Evolutionary conservation across 176 grass and related monocot species (phyloP).

Genomic region (sorghum (Sorghum bicolor)): DNA sequence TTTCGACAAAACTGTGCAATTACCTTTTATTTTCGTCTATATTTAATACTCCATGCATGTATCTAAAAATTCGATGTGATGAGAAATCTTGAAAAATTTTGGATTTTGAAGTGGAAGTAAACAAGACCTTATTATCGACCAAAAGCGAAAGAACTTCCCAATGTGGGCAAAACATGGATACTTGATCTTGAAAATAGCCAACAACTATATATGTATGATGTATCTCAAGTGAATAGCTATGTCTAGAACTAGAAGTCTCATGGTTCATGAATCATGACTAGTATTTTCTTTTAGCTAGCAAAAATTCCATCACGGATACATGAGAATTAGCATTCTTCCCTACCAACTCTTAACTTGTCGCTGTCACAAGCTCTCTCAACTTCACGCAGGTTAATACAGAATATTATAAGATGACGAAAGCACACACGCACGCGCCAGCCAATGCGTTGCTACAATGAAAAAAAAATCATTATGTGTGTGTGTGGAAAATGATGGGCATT

Average conservation of each 20-base stretch:
- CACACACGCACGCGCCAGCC: neutral
- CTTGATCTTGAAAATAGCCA: neutral
- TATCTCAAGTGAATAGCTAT: neutral
- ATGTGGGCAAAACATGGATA: neutral
- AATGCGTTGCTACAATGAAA: neutral
- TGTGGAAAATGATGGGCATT: neutral
- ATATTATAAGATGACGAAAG: neutral
- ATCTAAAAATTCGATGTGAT: no score
- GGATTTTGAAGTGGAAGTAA: no score
- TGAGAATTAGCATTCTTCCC: neutral
- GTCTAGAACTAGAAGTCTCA: neutral
- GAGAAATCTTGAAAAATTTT: no score
- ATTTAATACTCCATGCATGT: no score
- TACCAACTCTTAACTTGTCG: neutral
- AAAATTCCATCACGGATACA: neutral
- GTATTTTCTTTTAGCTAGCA: neutral
- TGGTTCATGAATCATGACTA: neutral
- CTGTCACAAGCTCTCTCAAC: neutral
- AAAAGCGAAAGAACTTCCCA: neutral
- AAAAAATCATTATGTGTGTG: neutral
- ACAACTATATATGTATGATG: neutral
- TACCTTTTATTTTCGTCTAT: no score
- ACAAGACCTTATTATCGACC: neutral
- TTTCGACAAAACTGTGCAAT: no score
- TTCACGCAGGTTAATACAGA: neutral